Base-by-base conservation (phyloP, 352 stramenopile genomes). In the Pythium myriotylum region DNA sequence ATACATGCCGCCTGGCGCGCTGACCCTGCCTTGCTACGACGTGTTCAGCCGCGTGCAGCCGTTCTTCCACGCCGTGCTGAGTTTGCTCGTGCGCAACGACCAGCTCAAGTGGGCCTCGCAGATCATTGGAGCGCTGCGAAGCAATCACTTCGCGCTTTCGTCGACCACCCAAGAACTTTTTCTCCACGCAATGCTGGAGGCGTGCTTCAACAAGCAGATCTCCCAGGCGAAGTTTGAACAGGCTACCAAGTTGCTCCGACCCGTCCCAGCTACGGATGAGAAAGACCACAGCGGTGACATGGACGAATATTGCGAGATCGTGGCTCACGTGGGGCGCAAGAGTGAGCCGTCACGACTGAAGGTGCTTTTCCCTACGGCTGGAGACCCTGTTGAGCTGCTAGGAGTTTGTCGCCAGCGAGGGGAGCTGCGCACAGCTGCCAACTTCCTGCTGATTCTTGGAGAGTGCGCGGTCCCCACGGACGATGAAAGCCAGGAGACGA, bases 241-340 rank as follows among this genome's bases (percentile, higher is more conserved):
- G 16, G 73, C 79, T 19, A 79, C 91, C 24, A 43, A 77, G 14
- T 59, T 94, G 33, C 60, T 94, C 42, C 76, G 77, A 52, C 74
- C 76, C 7, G 37, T 40, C 5, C 39, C 55, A 0, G 14, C 26
- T 22, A 43, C 17, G 43, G 47, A 19, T 8, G n/a, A n/a, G 14
- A 16, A 8, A 7, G 48, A 50, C 16, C 17, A 39, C 23, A 49
- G 22, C n/a, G 67, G 67, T 13, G 77, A 91, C 48, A 79, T 89
- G 35, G 83, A 86, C 22, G 84, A 91, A 62, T 95, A 92, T 55
- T 93, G 86, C 27, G 86, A 93, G 59, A 90, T 95, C 35, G 78
- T 95, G 8, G 86, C 86, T 1, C 77, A 95, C 46, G 84, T 95
- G 3, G 86, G 84, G 26, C 82, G 84, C 23, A 95, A 95, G 65